These are phyloP conservation scores for Saccharomycopsis fibuligera DNA, from an alignment of 805 yeast species.

Conservation along the genomic window DNA sequence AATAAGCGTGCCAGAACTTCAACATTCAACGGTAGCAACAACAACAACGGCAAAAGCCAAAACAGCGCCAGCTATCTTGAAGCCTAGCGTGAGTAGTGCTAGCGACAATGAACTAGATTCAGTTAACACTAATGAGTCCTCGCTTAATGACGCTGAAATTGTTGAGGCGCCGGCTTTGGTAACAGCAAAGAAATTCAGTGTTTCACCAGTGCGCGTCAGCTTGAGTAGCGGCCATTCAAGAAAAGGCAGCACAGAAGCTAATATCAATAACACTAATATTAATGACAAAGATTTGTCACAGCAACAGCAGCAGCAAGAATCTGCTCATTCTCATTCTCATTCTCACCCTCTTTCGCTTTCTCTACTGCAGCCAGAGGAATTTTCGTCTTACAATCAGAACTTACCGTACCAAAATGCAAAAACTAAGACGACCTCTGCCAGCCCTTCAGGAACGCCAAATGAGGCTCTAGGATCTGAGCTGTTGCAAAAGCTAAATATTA, in stretches of 20 bases:
- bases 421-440: too few species aligned
- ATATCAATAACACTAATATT: background rate
- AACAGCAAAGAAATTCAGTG: slow-evolving; percentile 4
- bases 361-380: too few species aligned
- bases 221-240: too few species aligned
- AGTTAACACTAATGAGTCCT: background rate
- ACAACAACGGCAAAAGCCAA: background rate
- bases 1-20: slow-evolving; percentile 9
- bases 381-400: too few species aligned
- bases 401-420: too few species aligned
- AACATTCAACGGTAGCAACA: too few species aligned
- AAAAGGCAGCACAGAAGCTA: too few species aligned
- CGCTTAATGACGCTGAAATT: slow-evolving; percentile 1
- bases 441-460: too few species aligned
- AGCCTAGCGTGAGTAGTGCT: background rate
- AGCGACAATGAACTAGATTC: background rate
- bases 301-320: background rate
- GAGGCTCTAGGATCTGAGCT: too few species aligned
- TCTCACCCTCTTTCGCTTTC: too few species aligned
- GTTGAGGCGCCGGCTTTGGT: slow-evolving; percentile 5
- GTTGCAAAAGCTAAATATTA: too few species aligned
- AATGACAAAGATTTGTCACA: too few species aligned
- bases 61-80: background rate
- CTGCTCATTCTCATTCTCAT: background rate
- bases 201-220: slow-evolving; percentile 8